Base-by-base conservation (phyloP, 2,329 filamentous ascomycete genomes). In the Pseudomassariella vexata region DNA sequence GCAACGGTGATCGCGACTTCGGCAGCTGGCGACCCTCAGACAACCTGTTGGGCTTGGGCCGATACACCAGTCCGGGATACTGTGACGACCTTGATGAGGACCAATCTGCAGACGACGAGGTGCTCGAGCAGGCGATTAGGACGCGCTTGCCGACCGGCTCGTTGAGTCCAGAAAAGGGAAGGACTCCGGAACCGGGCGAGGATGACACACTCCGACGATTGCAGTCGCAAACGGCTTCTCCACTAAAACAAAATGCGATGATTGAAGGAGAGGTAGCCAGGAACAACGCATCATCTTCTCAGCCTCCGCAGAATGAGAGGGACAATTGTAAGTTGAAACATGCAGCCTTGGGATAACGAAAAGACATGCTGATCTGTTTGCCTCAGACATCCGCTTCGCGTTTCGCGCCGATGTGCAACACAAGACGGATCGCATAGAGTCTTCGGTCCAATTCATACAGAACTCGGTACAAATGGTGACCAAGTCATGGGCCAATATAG, bases 391-490 rank as follows among this genome's bases (percentile, higher is more conserved):
- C 49, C 85, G 88, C 43, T 89, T 95, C 59, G 84, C 85, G 31
- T 72, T 94, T 40, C 79, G 85, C 48, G 85, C 88, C 39, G 88
- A 95, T 64, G 84, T 94, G 19, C 85, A 90, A 50, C 88, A 95
- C 52, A 78, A 84, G 35, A 85, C 82, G 28, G 86, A 90, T 50
- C 86, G 85, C 10, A 83, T 95, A 46, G 85, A 94, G 50, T 73
- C 82, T 12, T 71, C 75, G 26, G 69, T 89, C 45, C 70, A 66
- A 32, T 81, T 78, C 38, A 45, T 87, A 37, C 76, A 76, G 42
- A 66, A 62, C 38, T 73, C 69, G 39, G 69, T 83, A 42, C 63
- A 70, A 34, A 58, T 68, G 32, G 60, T 83, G 28, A 87, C 82
- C 3, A 73, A 72, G 38, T 86, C 85, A 9, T 85, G 81, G 68